Evolutionary conservation across 2,329 filamentous ascomycete species (phyloP), one percentile per base, ranked within the genome.

Genomic region (Pyrenophora seminiperda): DNA sequence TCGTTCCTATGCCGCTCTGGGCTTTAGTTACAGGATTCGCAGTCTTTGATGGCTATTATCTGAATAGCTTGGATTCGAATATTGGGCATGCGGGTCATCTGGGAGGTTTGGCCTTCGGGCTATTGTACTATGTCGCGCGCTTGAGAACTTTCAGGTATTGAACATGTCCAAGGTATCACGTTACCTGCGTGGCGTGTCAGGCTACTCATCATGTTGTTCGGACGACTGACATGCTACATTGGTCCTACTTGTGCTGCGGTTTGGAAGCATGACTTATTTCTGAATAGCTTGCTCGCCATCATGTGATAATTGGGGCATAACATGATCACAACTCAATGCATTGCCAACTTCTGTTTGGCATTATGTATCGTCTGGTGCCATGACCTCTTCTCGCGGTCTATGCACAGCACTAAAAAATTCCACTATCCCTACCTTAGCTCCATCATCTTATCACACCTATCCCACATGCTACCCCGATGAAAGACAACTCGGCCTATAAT

Each of bases 71-170:
- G 4, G 61, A 50, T 7, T 66, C 58, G 14, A 50, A 41, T 4
- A 54, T 73, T 7, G 76, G 63, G 4, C 77, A 79, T 65, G 65
- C 71, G 14, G 77, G 75, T 6, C 77, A 80, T 68, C 46, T 80
- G 11, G 77, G 77, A 4, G 77, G 77, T 0, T 43, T 70, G 15
- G 63, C 63, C 0, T 78, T 75, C 58, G 77, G 77, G 0, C 41
- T 63, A 11, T 33, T 58, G 14, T 73, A 71, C 42, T 73, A 66
- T 41, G 38, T 70, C 30, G 18, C 52, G 7, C 60, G 34, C 33
- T 24, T 66, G 41, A 61, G 59, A 36, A 4, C 20, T 63, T 24
- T 7, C 3, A 24, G 22, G 22, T 24, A 7, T 6, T 7, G 22
- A 24, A 9, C 24, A 9, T 11, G 24, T 11, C 24, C 13, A n/a